Base-by-base conservation (phyloP, 805 yeast species). In the Ogataea pilisensis region DNA sequence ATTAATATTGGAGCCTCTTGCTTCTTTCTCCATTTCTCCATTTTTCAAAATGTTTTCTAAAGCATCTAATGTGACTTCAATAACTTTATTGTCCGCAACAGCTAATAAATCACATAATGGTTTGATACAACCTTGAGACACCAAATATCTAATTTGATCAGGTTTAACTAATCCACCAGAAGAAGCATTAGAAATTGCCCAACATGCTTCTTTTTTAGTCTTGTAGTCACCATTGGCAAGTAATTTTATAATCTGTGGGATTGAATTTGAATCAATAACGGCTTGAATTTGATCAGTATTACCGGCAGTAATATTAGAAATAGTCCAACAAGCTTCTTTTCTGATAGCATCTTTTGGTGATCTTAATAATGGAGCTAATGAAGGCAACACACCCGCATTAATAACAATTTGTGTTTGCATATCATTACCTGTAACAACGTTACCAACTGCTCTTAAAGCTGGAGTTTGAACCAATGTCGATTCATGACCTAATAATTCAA, bases 281-380 rank as follows among this genome's bases (percentile, higher is more conserved):
- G 97, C 91, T 70, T 91, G 97, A 57, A 91, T 89, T 72, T 93
- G 99, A 47, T 85, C 90, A 18, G 90, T 69, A 64, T 87, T 93
- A 57, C 99, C 99, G 18, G 99, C 99, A 27, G 99, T 93, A 61
- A 93, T 90, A 68, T 93, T 93, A 44, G 97, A 90, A 49, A 93
- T 82, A 29, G 99, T 91, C 99, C 99, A 93, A 71, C 99, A 89
- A 5, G 98, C 95, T 71, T 93, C 99, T 65, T 93, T 93, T 61
- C 93, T 82, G 53, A 93, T 84, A 14, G 93, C 79, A 64, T 93
- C 99, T 72, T 90, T 89, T 44, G 87, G 79, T 25, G 95, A 85
- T 48, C 78, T 72, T 55, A 93, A 74, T 50, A 93, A 73, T 35
- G 85, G 86, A 38, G 82, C 80, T 48, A 93, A 72, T 17, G 95